Percentiles rank a stretch among this genome's conserved stretches.
Conservation (phyloP, 2,329 filamentous ascomycete genomes). For the Lachnellula cervina region DNA sequence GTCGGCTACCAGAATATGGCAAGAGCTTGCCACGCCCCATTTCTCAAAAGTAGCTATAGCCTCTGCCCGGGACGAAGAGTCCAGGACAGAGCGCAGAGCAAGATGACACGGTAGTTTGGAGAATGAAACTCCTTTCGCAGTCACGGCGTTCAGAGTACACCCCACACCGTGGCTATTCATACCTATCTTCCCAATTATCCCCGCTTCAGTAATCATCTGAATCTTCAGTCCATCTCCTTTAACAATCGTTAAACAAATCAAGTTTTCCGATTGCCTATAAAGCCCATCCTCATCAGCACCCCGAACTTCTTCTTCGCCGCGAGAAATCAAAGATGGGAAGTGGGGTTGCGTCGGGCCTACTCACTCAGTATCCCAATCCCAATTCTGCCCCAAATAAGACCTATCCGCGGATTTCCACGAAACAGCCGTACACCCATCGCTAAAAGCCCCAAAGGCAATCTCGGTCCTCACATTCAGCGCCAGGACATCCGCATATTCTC, state of each 20-base stretch:
- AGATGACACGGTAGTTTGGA: conserved; percentile 49
- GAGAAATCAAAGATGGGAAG: too few relatives aligned
- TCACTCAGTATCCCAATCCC: conserved; percentile 24
- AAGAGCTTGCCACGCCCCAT: conserved; percentile 45
- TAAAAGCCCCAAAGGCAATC: conserved; percentile 46
- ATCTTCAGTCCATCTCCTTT: conserved; percentile 6
- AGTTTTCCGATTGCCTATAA: conserved; percentile 3
- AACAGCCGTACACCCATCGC: conserved; percentile 46
- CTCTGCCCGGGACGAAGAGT: conserved; percentile 39
- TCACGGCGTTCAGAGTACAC: conserved; percentile 51
- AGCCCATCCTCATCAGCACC: not conserved
- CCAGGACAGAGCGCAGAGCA: conserved; percentile 46
- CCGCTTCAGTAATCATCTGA: conserved; percentile 20
- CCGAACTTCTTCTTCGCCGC: not conserved
- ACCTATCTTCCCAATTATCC: conserved; percentile 42
- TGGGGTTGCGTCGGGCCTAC: not conserved
- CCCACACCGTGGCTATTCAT: conserved; percentile 50
- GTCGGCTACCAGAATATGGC: conserved; percentile 51
- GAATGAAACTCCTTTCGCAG: conserved; percentile 42
- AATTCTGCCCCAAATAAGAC: conserved; percentile 26
- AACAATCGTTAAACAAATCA: conserved; percentile 12
- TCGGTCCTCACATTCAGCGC: conserved; percentile 49
- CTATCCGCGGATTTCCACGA: conserved; percentile 33
- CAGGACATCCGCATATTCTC: conserved; percentile 40
- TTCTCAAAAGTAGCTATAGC: conserved; percentile 42